phyloP scores from a whole-genome alignment of 2,329 filamentous ascomycete genomes.

The Colletotrichum sp. region DNA sequence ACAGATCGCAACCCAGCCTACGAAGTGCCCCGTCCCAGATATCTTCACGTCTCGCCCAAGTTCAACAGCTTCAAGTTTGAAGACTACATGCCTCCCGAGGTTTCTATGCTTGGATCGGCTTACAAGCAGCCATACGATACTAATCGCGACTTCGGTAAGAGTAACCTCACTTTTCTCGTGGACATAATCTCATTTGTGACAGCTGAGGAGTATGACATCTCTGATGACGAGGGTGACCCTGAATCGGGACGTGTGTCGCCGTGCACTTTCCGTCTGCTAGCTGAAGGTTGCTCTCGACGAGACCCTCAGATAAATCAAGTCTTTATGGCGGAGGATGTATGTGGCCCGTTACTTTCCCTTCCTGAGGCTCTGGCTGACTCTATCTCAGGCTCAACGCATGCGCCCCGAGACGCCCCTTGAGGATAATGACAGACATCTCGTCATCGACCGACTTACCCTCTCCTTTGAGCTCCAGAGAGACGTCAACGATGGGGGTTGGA shows the following conservation, averaged over 20 bases:
- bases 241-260: slow-evolving; percentile 42
- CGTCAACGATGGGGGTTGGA: slow-evolving; percentile 11
- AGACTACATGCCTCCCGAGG: neutral
- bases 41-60: slow-evolving; percentile 11
- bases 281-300: slow-evolving; percentile 37
- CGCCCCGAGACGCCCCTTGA: slow-evolving; percentile 11
- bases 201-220: slow-evolving; percentile 31
- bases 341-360: neutral
- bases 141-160: slow-evolving; percentile 4
- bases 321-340: slow-evolving; percentile 25
- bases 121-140: slow-evolving; percentile 3
- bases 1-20: slow-evolving; percentile 4
- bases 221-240: slow-evolving; percentile 45
- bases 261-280: slow-evolving; percentile 43
- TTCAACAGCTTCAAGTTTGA: slow-evolving; percentile 6
- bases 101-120: neutral
- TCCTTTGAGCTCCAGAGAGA: slow-evolving; percentile 27
- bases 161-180: neutral
- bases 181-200: neutral
- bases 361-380: neutral
- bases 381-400: slow-evolving; percentile 4
- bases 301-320: slow-evolving; percentile 23
- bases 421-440: neutral
- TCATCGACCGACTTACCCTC: slow-evolving; percentile 4
- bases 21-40: slow-evolving; percentile 21